Percentiles rank a stretch among this genome's conserved stretches.
These are phyloP conservation scores for Phanerodontia chrysosporium DNA, from an alignment of 768 basidiomycete species.

Conservation along the genomic window DNA sequence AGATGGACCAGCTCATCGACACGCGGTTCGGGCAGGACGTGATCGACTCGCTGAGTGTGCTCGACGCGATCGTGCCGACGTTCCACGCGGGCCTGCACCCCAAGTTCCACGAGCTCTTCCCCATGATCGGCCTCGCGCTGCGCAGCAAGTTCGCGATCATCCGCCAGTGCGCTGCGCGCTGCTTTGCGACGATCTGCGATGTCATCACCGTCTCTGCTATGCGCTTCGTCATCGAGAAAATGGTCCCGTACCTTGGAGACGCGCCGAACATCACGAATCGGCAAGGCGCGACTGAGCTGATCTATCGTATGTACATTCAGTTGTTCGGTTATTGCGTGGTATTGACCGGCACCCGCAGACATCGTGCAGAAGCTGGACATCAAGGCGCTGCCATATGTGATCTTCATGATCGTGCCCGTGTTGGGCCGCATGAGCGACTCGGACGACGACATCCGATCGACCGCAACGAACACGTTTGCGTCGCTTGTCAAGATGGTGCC, in stretches of 20 bases:
- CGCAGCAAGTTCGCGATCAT: constrained; percentile 87
- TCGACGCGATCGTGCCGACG: constrained; percentile 76
- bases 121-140: constrained; percentile 71
- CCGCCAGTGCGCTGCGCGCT: constrained; percentile 81
- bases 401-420: constrained; percentile 94
- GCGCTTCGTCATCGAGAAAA: constrained; percentile 81
- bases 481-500: constrained; percentile 98
- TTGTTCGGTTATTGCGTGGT: background rate
- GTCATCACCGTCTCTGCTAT: constrained; percentile 84
- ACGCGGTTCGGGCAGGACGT: constrained; percentile 82
- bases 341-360: constrained; percentile 44
- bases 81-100: constrained; percentile 69
- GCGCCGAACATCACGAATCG: constrained; percentile 67
- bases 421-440: constrained; percentile 96
- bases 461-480: constrained; percentile 96
- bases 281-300: constrained; percentile 86
- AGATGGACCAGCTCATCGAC: constrained; percentile 63
- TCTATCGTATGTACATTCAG: constrained; percentile 65
- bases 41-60: constrained; percentile 87
- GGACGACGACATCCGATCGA: constrained; percentile 86
- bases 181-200: constrained; percentile 84
- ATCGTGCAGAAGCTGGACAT: constrained; percentile 89
- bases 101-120: constrained; percentile 69
- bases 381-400: constrained; percentile 92
- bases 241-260: constrained; percentile 82